phyloP scores from a whole-genome alignment of 805 yeast genomes.

The Barnettozyma wickerhamii region DNA sequence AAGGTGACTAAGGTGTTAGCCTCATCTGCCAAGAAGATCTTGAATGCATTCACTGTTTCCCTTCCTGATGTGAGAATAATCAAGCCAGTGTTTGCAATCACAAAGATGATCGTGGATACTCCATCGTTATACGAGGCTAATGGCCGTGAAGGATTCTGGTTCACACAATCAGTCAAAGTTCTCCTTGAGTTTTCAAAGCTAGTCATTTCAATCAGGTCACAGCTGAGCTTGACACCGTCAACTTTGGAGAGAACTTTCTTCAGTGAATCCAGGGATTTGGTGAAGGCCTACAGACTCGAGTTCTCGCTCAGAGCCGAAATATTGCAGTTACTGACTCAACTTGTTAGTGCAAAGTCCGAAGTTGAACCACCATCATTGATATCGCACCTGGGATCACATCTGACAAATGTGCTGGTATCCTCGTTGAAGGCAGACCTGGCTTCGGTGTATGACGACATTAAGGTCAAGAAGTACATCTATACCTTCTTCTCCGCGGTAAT shows the following conservation, averaged over 20 bases:
- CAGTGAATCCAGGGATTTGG: constrained; percentile 49
- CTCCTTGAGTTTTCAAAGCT: constrained; percentile 54
- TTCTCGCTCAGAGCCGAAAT: constrained; percentile 45
- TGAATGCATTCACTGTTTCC: constrained; percentile 51
- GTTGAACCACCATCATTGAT: constrained; percentile 70
- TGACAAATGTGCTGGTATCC: constrained; percentile 55
- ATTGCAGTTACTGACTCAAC: constrained; percentile 49
- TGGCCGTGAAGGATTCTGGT: constrained; percentile 44
- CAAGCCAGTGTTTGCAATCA: constrained; percentile 46
- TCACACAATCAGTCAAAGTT: constrained; percentile 43
- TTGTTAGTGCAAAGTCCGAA: constrained; percentile 55
- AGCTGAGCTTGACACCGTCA: constrained; percentile 48
- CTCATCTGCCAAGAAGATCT: constrained; percentile 44
- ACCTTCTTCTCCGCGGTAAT: constrained; percentile 64
- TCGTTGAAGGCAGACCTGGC: constrained; percentile 58
- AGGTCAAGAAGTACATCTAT: constrained; percentile 51
- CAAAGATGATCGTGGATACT: constrained; percentile 42
- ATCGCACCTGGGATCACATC: constrained; percentile 70
- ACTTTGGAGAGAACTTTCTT: constrained; percentile 61
- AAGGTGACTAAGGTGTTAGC: constrained; percentile 48
- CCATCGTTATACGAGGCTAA: constrained; percentile 34
- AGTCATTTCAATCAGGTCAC: constrained; percentile 53
- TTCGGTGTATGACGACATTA: constrained; percentile 47
- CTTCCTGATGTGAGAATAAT: constrained; percentile 49
- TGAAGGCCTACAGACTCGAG: constrained; percentile 50